These are phyloP conservation scores for Pichia sp. DNA, from an alignment of 1,139 yeast genomes.

Conservation along the genomic window DNA sequence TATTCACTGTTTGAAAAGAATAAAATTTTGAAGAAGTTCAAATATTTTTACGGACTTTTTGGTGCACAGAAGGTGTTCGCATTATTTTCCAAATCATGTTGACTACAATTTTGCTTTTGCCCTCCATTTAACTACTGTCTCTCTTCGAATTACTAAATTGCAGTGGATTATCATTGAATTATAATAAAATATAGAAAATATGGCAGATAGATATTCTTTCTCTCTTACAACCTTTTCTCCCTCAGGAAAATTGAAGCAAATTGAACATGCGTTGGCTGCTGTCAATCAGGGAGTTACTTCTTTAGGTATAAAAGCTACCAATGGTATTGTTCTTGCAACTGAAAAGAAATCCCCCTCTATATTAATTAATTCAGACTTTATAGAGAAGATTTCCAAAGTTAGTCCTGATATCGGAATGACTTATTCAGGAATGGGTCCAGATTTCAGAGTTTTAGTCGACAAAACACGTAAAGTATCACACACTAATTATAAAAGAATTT, in stretches of 20 bases:
- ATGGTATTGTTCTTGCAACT: slow-evolving; percentile 95
- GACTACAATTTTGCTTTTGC: not conserved
- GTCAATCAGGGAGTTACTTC: slow-evolving; percentile 98
- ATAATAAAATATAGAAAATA: slow-evolving; percentile 23
- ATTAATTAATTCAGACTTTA: slow-evolving; percentile 66
- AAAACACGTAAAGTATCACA: slow-evolving; percentile 92
- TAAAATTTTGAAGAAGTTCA: not conserved
- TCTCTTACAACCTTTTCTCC: slow-evolving; percentile 47
- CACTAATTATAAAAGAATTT: slow-evolving; percentile 83
- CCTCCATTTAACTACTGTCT: not conserved
- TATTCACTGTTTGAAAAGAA: not conserved
- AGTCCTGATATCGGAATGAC: slow-evolving; percentile 97
- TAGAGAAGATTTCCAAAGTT: slow-evolving; percentile 72
- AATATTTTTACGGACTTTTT: not conserved
- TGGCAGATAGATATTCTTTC: slow-evolving; percentile 98
- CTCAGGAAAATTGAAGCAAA: slow-evolving; percentile 93
- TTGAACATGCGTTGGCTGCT: slow-evolving; percentile 95
- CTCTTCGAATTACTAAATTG: not conserved
- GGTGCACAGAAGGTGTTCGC: not conserved
- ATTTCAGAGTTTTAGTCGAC: slow-evolving; percentile 89
- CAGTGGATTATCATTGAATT: not conserved
- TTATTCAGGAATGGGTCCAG: slow-evolving; percentile 99
- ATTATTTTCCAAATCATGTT: not conserved
- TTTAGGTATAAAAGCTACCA: slow-evolving; percentile 90
- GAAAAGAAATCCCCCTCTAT: slow-evolving; percentile 85